A percentile compares a stretch with the other conserved stretches of the same genome.
Conservation (phyloP, 1,284 basidiomycete species). For the Veloboletus limbatus region DNA sequence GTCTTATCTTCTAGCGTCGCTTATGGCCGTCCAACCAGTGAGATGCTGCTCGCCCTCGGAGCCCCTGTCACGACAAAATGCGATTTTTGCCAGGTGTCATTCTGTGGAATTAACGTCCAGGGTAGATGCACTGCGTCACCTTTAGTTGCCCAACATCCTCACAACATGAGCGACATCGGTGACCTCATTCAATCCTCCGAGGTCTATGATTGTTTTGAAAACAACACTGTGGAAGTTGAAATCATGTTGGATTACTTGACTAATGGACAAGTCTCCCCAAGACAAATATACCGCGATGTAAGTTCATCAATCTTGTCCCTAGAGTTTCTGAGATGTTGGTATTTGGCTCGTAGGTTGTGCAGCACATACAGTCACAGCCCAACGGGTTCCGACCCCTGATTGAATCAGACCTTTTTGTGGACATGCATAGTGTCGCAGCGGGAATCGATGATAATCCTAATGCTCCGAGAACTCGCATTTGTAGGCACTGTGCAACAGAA, state of each 20-base stretch:
- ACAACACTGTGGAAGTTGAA: slow-evolving; percentile 73
- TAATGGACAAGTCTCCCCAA: slow-evolving; percentile 54
- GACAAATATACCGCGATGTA: slow-evolving; percentile 72
- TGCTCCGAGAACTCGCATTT: slow-evolving; percentile 56
- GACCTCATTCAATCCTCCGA: slow-evolving; percentile 72
- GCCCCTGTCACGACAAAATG: slow-evolving; percentile 75
- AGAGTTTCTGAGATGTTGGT: slow-evolving; percentile 10
- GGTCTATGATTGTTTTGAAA: slow-evolving; percentile 73
- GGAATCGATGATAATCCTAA: slow-evolving; percentile 53
- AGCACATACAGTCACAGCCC: slow-evolving; percentile 56
- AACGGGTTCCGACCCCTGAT: slow-evolving; percentile 61
- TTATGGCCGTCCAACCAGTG: slow-evolving; percentile 42
- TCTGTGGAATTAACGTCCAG: slow-evolving; percentile 73
- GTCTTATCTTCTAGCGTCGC: background rate
- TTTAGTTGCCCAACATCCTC: slow-evolving; percentile 59
- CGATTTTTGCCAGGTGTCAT: slow-evolving; percentile 73
- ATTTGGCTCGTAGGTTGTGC: slow-evolving; percentile 49
- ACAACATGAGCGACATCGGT: slow-evolving; percentile 58
- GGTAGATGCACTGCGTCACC: slow-evolving; percentile 63
- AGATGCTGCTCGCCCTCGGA: slow-evolving; percentile 62
- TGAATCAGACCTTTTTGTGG: slow-evolving; percentile 64
- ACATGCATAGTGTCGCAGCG: slow-evolving; percentile 54
- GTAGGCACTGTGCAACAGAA: slow-evolving; percentile 68
- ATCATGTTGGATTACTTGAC: slow-evolving; percentile 75
- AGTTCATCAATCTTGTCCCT: slow-evolving; percentile 13